phyloP scores from a whole-genome alignment of 73 alveolate species.

The Tetrahymena thermophila region DNA sequence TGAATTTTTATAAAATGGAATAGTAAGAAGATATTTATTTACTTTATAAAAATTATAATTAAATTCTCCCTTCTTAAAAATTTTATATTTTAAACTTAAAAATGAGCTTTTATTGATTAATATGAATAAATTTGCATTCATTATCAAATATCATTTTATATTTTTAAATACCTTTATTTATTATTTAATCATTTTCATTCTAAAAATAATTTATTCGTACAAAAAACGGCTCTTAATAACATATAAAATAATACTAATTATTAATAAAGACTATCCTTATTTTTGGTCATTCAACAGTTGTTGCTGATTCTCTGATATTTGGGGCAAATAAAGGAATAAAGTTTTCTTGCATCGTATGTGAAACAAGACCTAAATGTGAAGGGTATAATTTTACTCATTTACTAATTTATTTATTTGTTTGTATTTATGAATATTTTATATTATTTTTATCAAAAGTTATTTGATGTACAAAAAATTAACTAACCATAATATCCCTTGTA shows the following conservation, averaged over 20 bases:
- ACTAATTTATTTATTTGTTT: conserved; percentile 53
- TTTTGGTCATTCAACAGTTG: conserved; percentile 83
- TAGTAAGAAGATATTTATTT: conserved; percentile 1
- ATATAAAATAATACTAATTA: conserved; percentile 12
- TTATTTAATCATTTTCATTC: too few species aligned
- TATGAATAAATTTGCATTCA: too few species aligned
- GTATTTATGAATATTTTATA: conserved; percentile 1
- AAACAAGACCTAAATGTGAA: conserved; percentile 68
- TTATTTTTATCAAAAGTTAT: not conserved
- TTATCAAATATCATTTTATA: too few species aligned
- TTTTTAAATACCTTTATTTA: too few species aligned
- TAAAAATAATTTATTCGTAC: not conserved
- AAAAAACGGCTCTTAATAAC: too few species aligned
- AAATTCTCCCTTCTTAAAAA: too few species aligned
- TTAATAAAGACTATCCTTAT: conserved; percentile 57
- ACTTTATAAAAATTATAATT: too few species aligned
- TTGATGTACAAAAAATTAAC: not conserved
- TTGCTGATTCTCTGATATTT: conserved; percentile 53
- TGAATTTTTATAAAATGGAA: conserved; percentile 39
- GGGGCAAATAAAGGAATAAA: conserved; percentile 74
- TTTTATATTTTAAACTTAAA: too few species aligned
- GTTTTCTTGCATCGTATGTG: conserved; percentile 71
- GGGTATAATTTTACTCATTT: conserved; percentile 56
- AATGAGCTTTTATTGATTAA: too few species aligned
- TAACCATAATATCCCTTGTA: conserved; percentile 32